Percentiles rank a stretch among this genome's conserved stretches.
Evolutionary conservation across 345 rosid genomes (phyloP).

Genomic region (Aethionema arabicum): DNA sequence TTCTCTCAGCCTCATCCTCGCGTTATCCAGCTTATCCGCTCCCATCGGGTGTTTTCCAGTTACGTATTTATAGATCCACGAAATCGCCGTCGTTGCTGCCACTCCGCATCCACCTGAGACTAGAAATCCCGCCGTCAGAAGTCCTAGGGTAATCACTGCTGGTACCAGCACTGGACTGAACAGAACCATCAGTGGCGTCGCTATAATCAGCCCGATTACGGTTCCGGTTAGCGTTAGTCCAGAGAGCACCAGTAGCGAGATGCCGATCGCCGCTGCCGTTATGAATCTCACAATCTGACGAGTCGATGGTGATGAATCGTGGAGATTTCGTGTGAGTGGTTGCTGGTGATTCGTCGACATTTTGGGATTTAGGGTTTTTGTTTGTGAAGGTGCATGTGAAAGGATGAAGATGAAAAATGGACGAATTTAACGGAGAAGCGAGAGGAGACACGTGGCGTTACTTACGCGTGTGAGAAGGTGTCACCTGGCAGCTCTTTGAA

Average conservation of each 20-base stretch:
- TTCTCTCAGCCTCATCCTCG: conserved; percentile 45
- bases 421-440: not conserved
- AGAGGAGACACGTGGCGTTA: conserved; percentile 13
- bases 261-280: conserved; percentile 50
- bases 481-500: not conserved
- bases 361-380: not conserved
- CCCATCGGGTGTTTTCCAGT: conserved; percentile 63
- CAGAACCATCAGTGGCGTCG: conserved; percentile 58
- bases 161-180: conserved; percentile 69
- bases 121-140: conserved; percentile 45
- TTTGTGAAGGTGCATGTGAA: not conserved
- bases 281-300: conserved; percentile 47
- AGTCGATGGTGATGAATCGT: conserved; percentile 38
- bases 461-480: conserved; percentile 17
- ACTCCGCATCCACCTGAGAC: conserved; percentile 58
- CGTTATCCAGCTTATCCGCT: conserved; percentile 57
- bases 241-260: conserved; percentile 41
- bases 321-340: conserved; percentile 21
- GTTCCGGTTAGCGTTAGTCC: conserved; percentile 58
- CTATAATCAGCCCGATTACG: conserved; percentile 49
- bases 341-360: conserved; percentile 35
- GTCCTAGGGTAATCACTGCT: conserved; percentile 38
- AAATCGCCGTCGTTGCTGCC: conserved; percentile 48
- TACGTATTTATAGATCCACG: conserved; percentile 69
- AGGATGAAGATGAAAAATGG: not conserved